A percentile compares a stretch with the other conserved stretches of the same genome.
Evolutionary conservation across 2,329 filamentous ascomycete species (phyloP).

Genomic region (Colletotrichum endophyticum): DNA sequence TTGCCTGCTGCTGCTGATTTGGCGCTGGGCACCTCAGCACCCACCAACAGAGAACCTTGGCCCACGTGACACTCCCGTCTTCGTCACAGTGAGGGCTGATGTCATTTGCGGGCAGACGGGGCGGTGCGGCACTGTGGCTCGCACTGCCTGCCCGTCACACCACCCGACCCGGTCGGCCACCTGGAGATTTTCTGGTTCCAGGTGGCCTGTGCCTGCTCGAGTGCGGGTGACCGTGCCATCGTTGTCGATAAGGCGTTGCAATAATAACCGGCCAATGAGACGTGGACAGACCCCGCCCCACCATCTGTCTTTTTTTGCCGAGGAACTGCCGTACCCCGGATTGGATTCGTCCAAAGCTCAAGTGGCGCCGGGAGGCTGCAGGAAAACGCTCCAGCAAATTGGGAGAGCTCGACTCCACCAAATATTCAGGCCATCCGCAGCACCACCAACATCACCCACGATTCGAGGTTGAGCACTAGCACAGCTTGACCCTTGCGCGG

Average conservation of each 20-base stretch:
- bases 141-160: neutral
- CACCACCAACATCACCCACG: neutral
- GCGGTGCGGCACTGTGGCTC: constrained; percentile 19
- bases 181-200: neutral
- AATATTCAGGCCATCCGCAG: neutral
- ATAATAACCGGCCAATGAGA: neutral
- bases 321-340: constrained; percentile 19
- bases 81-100: neutral
- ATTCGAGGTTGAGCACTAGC: neutral
- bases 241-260: neutral
- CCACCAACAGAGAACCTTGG: constrained; percentile 11
- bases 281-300: neutral
- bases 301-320: neutral
- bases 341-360: constrained; percentile 12
- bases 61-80: constrained; percentile 1
- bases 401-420: constrained; percentile 12
- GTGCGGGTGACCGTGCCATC: constrained; percentile 12
- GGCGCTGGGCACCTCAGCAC: neutral
- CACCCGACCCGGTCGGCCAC: neutral
- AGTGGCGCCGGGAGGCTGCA: neutral
- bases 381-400: constrained; percentile 7
- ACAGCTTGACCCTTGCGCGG: neutral
- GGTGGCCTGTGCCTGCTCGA: constrained; percentile 7
- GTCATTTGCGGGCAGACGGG: constrained; percentile 23
- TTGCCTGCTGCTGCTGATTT: neutral